Evolutionary conservation across 345 rosid genomes (phyloP).

Genomic region (Eucalyptus erythrocorys): DNA sequence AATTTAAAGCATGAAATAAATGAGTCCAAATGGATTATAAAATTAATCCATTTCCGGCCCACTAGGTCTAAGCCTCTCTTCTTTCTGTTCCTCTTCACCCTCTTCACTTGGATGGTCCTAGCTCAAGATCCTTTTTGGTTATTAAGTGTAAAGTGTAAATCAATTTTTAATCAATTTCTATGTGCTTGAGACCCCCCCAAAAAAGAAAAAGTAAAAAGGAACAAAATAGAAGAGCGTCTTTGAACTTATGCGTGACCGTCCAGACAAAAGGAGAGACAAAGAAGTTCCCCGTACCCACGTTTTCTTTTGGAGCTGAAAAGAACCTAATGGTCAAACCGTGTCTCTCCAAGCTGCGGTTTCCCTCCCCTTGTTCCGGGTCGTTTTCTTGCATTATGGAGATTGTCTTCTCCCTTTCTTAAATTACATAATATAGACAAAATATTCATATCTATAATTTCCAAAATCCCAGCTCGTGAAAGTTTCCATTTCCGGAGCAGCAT

Average conservation of each 20-base stretch:
- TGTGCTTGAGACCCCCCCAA: neutral
- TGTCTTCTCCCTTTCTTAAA: neutral
- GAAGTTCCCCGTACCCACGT: neutral
- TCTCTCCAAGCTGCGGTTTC: neutral
- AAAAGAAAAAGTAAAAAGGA: neutral
- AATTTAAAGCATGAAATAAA: too few species aligned
- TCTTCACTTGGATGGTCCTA: too few species aligned
- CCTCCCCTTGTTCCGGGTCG: neutral
- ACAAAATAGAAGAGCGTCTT: neutral
- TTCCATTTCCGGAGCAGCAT: neutral
- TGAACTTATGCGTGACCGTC: neutral
- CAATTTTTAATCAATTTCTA: neutral
- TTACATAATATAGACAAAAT: neutral
- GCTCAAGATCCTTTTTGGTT: too few species aligned
- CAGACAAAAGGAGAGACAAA: neutral
- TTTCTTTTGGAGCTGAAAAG: neutral
- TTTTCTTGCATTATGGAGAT: neutral
- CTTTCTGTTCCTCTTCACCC: too few species aligned
- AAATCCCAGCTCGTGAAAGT: neutral
- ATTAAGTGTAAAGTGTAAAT: neutral
- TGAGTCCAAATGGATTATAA: too few species aligned
- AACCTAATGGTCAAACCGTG: neutral
- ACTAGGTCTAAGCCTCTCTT: too few species aligned
- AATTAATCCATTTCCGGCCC: too few species aligned
- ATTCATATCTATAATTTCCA: neutral